These are phyloP conservation scores for Xylariomycetidae sp. DNA, from an alignment of 2,329 filamentous ascomycete genomes.

Conservation along the genomic window DNA sequence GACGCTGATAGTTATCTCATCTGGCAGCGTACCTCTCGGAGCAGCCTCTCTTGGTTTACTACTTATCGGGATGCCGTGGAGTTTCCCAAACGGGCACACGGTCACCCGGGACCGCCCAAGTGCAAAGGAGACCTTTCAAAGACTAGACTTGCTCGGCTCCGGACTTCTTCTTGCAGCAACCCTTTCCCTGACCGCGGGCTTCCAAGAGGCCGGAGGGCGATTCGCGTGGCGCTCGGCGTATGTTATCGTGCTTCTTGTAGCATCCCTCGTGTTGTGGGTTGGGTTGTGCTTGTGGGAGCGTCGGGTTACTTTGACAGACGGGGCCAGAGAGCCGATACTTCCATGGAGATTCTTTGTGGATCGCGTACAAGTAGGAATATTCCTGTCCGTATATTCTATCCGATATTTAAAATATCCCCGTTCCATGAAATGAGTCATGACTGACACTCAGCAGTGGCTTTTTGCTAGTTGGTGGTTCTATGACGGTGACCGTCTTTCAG, in stretches of 20 bases:
- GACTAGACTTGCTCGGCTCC: background rate
- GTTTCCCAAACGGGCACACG: too few species aligned
- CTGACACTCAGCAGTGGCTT: background rate
- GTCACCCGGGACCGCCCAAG: too few species aligned
- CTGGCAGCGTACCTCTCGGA: too few species aligned
- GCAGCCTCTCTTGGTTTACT: too few species aligned
- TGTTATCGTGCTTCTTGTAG: background rate
- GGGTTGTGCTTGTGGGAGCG: background rate
- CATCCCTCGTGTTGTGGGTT: conserved; percentile 1
- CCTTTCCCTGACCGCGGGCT: conserved; percentile 1
- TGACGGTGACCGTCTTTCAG: background rate
- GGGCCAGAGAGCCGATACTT: background rate
- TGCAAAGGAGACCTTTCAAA: background rate
- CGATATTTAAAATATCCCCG: too few species aligned
- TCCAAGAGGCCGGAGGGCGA: conserved; percentile 4
- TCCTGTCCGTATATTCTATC: background rate
- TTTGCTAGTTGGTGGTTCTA: background rate
- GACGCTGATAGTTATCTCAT: too few species aligned
- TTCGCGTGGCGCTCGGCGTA: conserved; percentile 4
- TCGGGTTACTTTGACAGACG: background rate
- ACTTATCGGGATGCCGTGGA: too few species aligned
- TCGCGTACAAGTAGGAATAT: background rate
- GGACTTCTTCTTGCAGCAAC: conserved; percentile 3
- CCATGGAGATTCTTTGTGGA: background rate
- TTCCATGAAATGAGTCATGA: background rate